Base-by-base conservation (phyloP, 1,284 basidiomycete genomes). In the Taiwanofungus camphoratus region DNA sequence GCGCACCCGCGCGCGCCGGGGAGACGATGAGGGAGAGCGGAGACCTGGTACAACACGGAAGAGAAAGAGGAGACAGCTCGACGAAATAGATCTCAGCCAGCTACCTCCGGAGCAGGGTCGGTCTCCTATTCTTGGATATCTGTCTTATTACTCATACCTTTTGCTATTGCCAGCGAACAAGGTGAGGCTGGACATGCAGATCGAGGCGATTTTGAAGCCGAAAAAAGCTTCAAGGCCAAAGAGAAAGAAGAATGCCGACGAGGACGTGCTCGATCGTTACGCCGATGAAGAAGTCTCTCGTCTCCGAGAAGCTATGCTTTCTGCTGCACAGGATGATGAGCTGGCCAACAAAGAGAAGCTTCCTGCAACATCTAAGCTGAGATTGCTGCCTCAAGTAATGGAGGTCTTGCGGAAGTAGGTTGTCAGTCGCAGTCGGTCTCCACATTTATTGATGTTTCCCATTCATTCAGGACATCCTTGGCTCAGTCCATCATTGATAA, bases 401-500 rank as follows among this genome's bases (percentile, higher is more conserved):
- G 83, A 88, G n/a, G 86, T 91, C 3, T 71, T 99, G 48, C 88
- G 94, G 66, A 98, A 96, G 94, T 94, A 58, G 49, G 5, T 46
- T 26, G 40, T 35, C 16, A 39, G 5, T 18, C 23, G 23, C 40
- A 46, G 6, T 49, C 20, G 12, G 21, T 34, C 41, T 12, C n/a
- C 36, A 16, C 15, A 41, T 5, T 22, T 22, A 41, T 21, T 38
- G 24, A 38, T 16, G 27, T 15, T 18, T n/a, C n/a, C 52, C 36
- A 51, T 23, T 26, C 26, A 15, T 41, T 44, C 15, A 92, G 88
- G 64, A 78, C 82, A 21, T 83, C 91, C 2, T 76, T 96, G 11
- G 84, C 87, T 26, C 91, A 96, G 56, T 90, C 92, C 3, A 96
- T 98, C 57, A 78, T 94, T 48, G 96, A 99, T 67, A 94, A 94